A percentile compares a stretch with the other conserved stretches of the same genome.
These are phyloP conservation scores for Stemphylium lycopersici DNA, from an alignment of 2,329 filamentous ascomycete species.

Conservation along the genomic window DNA sequence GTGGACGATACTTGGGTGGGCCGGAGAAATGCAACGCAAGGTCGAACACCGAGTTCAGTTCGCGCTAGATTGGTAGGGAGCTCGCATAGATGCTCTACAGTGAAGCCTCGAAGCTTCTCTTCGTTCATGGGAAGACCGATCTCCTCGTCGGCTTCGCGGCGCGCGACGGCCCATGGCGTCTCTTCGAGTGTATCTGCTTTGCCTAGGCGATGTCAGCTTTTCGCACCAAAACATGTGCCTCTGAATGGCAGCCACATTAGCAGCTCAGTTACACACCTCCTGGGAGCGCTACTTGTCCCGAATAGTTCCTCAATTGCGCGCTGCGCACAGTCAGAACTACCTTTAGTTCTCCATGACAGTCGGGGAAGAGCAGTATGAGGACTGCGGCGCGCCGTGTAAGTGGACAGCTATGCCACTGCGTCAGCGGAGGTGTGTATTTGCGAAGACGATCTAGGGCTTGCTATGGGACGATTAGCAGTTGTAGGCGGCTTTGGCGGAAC, in stretches of 20 bases:
- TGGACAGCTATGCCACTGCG: conserved; percentile 63
- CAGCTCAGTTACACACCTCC: conserved; percentile 63
- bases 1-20: conserved; percentile 38
- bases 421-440: conserved; percentile 62
- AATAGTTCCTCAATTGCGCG: conserved; percentile 64
- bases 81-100: conserved; percentile 84
- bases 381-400: conserved; percentile 79
- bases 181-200: conserved; percentile 63
- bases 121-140: conserved; percentile 83
- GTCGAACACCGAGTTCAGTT: conserved; percentile 58
- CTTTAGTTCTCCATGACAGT: conserved; percentile 76
- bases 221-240: no score
- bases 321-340: conserved; percentile 69
- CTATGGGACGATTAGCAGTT: conserved; percentile 27
- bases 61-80: conserved; percentile 66
- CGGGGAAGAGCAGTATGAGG: conserved; percentile 84
- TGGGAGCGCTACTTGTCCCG: conserved; percentile 82
- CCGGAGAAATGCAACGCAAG: conserved; percentile 65
- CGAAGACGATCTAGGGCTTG: conserved; percentile 63
- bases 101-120: conserved; percentile 72
- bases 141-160: conserved; percentile 90
- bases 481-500: background rate
- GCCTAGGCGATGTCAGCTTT: conserved; percentile 44
- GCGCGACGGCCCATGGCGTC: conserved; percentile 76
- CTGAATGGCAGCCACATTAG: no score